Evolutionary conservation across 371 early-diverging fungal species (phyloP), one percentile per base, ranked within the genome.

Genomic region (Mortierella polycephala): DNA sequence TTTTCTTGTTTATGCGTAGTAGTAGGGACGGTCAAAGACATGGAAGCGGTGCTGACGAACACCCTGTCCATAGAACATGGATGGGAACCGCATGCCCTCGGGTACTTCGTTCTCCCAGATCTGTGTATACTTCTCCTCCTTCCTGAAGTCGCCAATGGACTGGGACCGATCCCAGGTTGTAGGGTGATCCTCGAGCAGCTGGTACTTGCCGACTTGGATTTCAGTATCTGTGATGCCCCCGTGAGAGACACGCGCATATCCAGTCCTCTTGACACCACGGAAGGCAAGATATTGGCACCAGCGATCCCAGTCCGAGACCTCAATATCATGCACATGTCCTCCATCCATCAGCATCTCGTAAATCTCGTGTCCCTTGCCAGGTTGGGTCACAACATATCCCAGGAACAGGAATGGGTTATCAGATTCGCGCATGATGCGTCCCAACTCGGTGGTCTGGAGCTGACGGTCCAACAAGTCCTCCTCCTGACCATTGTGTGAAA

Each of bases 231-330:
- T 93, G 67, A 94, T 92, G 44, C 90, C 87, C 23, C 93, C 94
- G 64, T 92, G 93, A 60, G 90, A 89, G 53, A 94, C 80, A 60
- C 95, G 89, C 21, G 95, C 94, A 76, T 93, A 94, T 50, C 86
- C 93, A 45, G 87, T 70, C 65, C 93, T 88, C 77, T 91, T 88
- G 62, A 94, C 74, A 13, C 94, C 94, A 71, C 93, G 89, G 85
- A 86, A 93, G 52, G 89, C 93, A 30, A 94, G 86, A 84, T 94
- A 94, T 75, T 94, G 87, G 79, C 95, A 94, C 95, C 95, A 94
- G 59, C 95, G 90, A 81, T 93, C 94, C 79, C 84, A 84, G 69
- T 94, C 95, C 0, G 89, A 84, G 13, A 88, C 87, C 74, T 94
- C 94, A 58, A 93, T 87, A 81, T 94, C 95, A 67, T 90, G 87